These are phyloP conservation scores for Suhomyces yuchorum DNA, from an alignment of 1,139 yeast species.

Conservation along the genomic window DNA sequence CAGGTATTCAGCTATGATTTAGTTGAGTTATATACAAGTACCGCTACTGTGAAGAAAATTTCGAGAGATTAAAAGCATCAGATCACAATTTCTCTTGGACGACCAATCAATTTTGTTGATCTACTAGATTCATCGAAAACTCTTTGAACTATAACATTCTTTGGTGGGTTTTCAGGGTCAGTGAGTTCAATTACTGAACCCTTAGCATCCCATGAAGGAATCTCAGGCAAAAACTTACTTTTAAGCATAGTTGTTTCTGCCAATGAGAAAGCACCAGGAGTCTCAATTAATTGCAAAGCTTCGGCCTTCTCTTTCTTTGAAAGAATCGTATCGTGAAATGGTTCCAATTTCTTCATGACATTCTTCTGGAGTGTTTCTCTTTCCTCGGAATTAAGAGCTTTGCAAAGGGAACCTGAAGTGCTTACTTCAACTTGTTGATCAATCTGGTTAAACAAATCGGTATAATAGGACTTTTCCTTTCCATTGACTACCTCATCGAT, in stretches of 20 bases:
- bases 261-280: conserved; percentile 38
- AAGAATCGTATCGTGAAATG: conserved; percentile 27
- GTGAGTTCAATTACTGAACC: conserved; percentile 37
- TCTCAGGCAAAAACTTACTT: conserved; percentile 33
- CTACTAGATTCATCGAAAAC: conserved; percentile 36
- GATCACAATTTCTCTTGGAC: conserved; percentile 39
- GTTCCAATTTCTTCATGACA: conserved; percentile 23
- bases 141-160: conserved; percentile 35
- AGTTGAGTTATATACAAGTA: conserved; percentile 1
- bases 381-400: conserved; percentile 24
- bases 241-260: conserved; percentile 28
- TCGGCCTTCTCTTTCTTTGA: conserved; percentile 27
- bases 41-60: background rate
- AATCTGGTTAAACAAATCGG: conserved; percentile 17
- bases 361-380: conserved; percentile 22
- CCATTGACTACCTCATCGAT: conserved; percentile 24
- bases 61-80: background rate
- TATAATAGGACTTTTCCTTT: background rate
- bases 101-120: conserved; percentile 33
- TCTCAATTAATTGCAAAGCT: conserved; percentile 30
- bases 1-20: background rate
- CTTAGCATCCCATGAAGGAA: conserved; percentile 37
- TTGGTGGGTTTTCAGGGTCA: conserved; percentile 36
- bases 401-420: conserved; percentile 29
- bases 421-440: conserved; percentile 34